Conservation (phyloP, 148 eudicot species). For the Arctostaphylos glauca region DNA sequence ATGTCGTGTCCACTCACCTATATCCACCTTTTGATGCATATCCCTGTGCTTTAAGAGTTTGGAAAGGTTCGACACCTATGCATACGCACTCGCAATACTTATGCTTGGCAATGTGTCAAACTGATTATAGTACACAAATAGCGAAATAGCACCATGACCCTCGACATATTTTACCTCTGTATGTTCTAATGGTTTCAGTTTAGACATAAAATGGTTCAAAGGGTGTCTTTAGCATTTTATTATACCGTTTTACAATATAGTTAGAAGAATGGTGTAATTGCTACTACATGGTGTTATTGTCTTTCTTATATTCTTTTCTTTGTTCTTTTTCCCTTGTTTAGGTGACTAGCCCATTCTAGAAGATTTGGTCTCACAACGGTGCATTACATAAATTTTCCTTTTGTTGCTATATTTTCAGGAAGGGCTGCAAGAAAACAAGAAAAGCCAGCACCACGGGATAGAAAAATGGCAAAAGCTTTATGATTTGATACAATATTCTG, state of each 20-base stretch:
- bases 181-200: background rate
- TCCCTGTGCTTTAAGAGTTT: no score
- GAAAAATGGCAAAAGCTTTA: slow-evolving; percentile 23
- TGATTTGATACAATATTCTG: slow-evolving; percentile 2
- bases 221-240: background rate
- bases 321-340: background rate
- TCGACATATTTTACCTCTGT: background rate
- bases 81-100: no score
- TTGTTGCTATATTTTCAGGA: slow-evolving; percentile 20
- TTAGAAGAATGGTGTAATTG: background rate
- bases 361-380: background rate
- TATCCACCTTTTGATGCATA: no score
- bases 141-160: no score
- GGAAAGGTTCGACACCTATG: no score
- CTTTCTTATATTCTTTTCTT: background rate
- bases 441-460: slow-evolving; percentile 1
- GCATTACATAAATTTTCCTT: background rate
- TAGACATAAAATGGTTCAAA: no score
- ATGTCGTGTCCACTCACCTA: no score
- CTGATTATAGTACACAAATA: no score
- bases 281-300: background rate
- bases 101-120: no score
- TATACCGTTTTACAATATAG: background rate
- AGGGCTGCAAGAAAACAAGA: slow-evolving; percentile 23
- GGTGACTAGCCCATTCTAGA: background rate